These are phyloP conservation scores for Evansstolkia leycettana DNA, from an alignment of 495 filamentous ascomycete genomes.

Conservation along the genomic window DNA sequence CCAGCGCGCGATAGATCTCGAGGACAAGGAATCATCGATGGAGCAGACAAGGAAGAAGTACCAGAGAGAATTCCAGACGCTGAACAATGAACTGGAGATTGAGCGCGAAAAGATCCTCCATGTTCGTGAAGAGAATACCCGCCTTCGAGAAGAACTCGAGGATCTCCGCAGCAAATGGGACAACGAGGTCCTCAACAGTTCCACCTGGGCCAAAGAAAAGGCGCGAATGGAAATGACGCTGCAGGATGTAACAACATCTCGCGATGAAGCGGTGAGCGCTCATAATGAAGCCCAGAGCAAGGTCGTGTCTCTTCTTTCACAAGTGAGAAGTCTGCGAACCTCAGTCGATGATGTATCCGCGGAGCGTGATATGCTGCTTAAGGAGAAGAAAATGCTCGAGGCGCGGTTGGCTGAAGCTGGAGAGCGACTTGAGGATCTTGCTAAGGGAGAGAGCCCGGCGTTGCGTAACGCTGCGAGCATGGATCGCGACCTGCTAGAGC, in stretches of 20 bases:
- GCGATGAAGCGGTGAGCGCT: slow-evolving; percentile 83
- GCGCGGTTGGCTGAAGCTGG: slow-evolving; percentile 78
- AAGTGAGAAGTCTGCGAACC: slow-evolving; percentile 74
- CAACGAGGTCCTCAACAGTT: slow-evolving; percentile 93
- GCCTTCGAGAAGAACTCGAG: slow-evolving; percentile 86
- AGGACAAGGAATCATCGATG: slow-evolving; percentile 92
- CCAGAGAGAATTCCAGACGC: slow-evolving; percentile 76
- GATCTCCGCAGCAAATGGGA: slow-evolving; percentile 96
- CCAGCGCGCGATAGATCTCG: slow-evolving; percentile 88
- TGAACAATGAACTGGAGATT: slow-evolving; percentile 86
- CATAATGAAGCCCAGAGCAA: slow-evolving; percentile 93
- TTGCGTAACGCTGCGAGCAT: slow-evolving; percentile 85
- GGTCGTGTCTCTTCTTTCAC: slow-evolving; percentile 81
- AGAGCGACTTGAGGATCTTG: slow-evolving; percentile 82
- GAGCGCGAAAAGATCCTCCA: slow-evolving; percentile 75
- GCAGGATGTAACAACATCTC: slow-evolving; percentile 75
- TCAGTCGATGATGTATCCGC: slow-evolving; percentile 75
- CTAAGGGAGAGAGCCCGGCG: slow-evolving; percentile 74
- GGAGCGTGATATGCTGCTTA: slow-evolving; percentile 72
- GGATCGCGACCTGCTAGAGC: slow-evolving; percentile 79
- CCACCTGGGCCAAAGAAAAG: slow-evolving; percentile 98
- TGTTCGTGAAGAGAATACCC: slow-evolving; percentile 53
- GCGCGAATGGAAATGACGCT: slow-evolving; percentile 80
- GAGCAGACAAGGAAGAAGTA: slow-evolving; percentile 98
- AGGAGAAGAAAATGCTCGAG: slow-evolving; percentile 87